Evolutionary conservation across 257 asterid genomes (phyloP), one percentile per base, ranked within the genome.

Genomic region (Paraleonurus japonicus): DNA sequence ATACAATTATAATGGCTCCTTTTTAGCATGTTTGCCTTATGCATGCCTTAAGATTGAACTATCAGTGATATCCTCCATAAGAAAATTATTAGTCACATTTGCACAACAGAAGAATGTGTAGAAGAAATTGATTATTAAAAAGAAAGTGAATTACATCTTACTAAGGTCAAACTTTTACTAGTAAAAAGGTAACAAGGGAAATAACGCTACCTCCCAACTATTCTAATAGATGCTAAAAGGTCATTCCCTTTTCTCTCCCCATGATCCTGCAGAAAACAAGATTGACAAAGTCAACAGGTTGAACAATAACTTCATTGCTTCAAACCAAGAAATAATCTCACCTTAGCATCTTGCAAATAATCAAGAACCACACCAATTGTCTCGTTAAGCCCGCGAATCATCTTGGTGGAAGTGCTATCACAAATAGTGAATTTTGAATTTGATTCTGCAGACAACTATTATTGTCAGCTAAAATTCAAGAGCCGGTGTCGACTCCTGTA

Each of bases 271-370:
- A 61, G 62, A 75, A 73, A 82, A 78, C 69, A 76, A 47, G 45
- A 55, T 61, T 67, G 54, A 10, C 20, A 33, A 62, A 67, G 71
- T 78, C 57, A 65, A 54, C 30, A 65, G 54, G 59, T 51, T 37
- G 55, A 63, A 61, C 22, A 47, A 22, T 16, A 51, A 53, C 39
- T 37, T 41, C 8, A 61, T 45, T 35, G 43, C 35, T 66, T 73
- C 61, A 64, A 41, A 57, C 43, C 70, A 72, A 75, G 67, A 72
- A 22, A 71, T 5, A 39, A 28, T 20, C 72, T 70, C 79, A 82
- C 96, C 88, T 89, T 94, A 41, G 96, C 95, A 79, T 94, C 99
- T 77, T 80, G 87, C 77, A 94, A 75, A 83, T 89, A 91, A 78
- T 91, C 96, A 71, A 91, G 85, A 73, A 88, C 86, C 28, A 76